phyloP scores from a whole-genome alignment of 495 filamentous ascomycete species.

The Symbiotaphrina buchneri region DNA sequence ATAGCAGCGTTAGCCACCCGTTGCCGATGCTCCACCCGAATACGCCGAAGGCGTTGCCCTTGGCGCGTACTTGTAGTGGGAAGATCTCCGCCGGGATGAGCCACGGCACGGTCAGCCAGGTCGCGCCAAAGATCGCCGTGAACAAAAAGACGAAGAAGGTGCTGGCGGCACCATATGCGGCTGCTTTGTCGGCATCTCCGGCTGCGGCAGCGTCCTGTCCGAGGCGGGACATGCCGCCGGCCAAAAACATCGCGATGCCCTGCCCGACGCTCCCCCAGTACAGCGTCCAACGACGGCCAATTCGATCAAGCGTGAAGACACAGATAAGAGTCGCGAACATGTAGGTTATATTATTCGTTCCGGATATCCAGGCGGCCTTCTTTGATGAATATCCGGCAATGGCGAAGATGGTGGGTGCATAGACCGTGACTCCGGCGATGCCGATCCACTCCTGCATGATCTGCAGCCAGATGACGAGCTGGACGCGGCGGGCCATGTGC shows the following conservation, averaged over 20 bases:
- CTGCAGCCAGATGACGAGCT: slow-evolving; percentile 35
- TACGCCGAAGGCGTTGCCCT: no score
- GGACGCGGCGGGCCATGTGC: slow-evolving; percentile 38
- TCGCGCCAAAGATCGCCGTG: slow-evolving; percentile 55
- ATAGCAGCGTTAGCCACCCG: slow-evolving; percentile 38
- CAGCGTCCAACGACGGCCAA: slow-evolving; percentile 50
- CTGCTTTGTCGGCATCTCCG: slow-evolving; percentile 20
- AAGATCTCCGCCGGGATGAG: slow-evolving; percentile 44
- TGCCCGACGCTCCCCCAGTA: slow-evolving; percentile 47
- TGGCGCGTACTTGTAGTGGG: slow-evolving; percentile 40
- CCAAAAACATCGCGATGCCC: slow-evolving; percentile 47
- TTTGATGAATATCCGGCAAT: no score
- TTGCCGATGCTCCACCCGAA: slow-evolving; percentile 56
- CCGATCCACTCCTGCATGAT: slow-evolving; percentile 64
- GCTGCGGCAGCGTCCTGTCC: no score
- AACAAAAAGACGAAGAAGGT: slow-evolving; percentile 64
- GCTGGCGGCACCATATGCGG: slow-evolving; percentile 46
- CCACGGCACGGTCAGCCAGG: slow-evolving; percentile 52
- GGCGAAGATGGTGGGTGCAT: slow-evolving; percentile 57
- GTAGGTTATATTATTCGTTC: slow-evolving; percentile 65
- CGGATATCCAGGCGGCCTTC: slow-evolving; percentile 41
- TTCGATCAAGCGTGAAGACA: slow-evolving; percentile 65
- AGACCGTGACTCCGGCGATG: slow-evolving; percentile 72
- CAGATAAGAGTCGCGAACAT: slow-evolving; percentile 54
- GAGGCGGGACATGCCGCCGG: slow-evolving; percentile 48